phyloP scores from a whole-genome alignment of 2,329 filamentous ascomycete genomes.

The Scleromitrula shiraiana region DNA sequence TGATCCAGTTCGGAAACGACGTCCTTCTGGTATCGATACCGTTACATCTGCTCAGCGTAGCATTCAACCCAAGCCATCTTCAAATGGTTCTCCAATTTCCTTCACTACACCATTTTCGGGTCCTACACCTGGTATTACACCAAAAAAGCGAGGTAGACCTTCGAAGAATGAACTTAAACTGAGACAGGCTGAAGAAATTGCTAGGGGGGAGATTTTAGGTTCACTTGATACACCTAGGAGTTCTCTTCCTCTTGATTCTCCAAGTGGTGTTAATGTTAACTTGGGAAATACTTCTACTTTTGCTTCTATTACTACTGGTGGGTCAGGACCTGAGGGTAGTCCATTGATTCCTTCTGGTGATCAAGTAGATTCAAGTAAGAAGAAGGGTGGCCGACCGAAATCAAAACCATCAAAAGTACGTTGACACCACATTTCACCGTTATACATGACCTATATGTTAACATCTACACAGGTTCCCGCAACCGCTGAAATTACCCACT shows the following conservation, averaged over 20 bases:
- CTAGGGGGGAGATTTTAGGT: slow-evolving; percentile 22
- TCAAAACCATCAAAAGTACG: slow-evolving; percentile 18
- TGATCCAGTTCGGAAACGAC: slow-evolving; percentile 18
- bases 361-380: slow-evolving; percentile 17
- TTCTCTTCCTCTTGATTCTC: not conserved
- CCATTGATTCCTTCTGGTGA: not conserved
- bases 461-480: slow-evolving; percentile 6
- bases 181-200: slow-evolving; percentile 22
- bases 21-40: slow-evolving; percentile 18
- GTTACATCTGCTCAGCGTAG: slow-evolving; percentile 13
- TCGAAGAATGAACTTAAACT: slow-evolving; percentile 26
- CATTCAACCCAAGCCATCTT: slow-evolving; percentile 24
- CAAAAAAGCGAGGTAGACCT: slow-evolving; percentile 27
- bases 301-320: not conserved
- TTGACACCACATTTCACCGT: not conserved
- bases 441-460: not conserved
- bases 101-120: slow-evolving; percentile 14
- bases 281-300: not conserved
- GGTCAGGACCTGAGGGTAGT: not conserved
- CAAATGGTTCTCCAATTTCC: slow-evolving; percentile 20
- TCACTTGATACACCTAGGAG: slow-evolving; percentile 12
- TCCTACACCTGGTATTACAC: slow-evolving; percentile 3
- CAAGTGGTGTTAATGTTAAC: slow-evolving; percentile 8
- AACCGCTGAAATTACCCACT: slow-evolving; percentile 16
- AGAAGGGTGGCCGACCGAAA: slow-evolving; percentile 14